Base-by-base conservation (phyloP, 306 rosid species). In the Hylodesmum podocarpum region DNA sequence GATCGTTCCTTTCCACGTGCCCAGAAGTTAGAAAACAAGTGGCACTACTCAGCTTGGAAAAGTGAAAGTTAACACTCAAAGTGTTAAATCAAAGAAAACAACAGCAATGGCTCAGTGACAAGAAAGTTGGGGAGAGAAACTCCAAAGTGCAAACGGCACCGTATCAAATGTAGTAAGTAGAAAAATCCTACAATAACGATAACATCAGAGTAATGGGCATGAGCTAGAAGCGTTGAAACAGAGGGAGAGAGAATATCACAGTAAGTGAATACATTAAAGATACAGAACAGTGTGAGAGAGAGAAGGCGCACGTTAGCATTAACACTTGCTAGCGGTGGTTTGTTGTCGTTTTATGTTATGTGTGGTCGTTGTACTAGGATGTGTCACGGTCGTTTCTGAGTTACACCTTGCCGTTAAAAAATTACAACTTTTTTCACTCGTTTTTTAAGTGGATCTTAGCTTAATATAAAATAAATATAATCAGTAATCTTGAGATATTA, bases 21-120 rank as follows among this genome's bases (percentile, higher is more conserved):
- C 72, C 76, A 74, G 34, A n/a, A n/a, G n/a, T n/a, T n/a, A n/a
- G n/a, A 66, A 55, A 46, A 74, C n/a, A 66, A 41, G 41, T 2
- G n/a, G n/a, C n/a, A 54, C 25, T 61, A 36, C 40, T 39, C 47
- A 70, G 65, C 40, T 47, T 47, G 50, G 76, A 21, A 72, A 65
- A 44, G 36, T 19, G 36, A 54, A 47, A 78, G 73, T 67, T 33
- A 54, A 80, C 62, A 41, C 39, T 46, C 5, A 65, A 22, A 66
- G n/a, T 12, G 63, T 16, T 0, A 44, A 47, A 47, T 34, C 19
- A 65, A 49, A 36, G 29, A 47, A 14, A 63, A 47, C 18, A 65
- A 41, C 34, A 77, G 14, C 16, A 28, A 12, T 39, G 68, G 15
- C 24, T 13, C 3, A 18, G 68, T 31, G 69, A 10, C 28, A 34